Percentiles rank a stretch among this genome's conserved stretches.
phyloP scores from a whole-genome alignment of 140 eudicot species.

The Anethum foeniculum region DNA sequence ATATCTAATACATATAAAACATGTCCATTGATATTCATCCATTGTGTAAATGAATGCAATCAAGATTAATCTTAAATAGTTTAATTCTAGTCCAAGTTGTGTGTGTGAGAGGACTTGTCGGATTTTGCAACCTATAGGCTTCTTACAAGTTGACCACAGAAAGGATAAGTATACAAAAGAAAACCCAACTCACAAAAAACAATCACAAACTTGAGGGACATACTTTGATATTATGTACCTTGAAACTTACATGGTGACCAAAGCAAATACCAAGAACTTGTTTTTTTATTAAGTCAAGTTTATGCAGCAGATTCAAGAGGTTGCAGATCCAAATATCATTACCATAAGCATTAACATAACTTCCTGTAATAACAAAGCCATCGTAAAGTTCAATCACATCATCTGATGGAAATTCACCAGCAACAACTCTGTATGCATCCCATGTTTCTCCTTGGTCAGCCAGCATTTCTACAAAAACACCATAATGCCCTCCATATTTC shows the following conservation, averaged over 20 bases:
- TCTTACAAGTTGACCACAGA: too few relatives aligned
- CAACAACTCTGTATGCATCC: neutral
- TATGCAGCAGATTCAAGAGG: neutral
- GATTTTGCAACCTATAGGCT: too few relatives aligned
- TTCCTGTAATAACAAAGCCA: neutral
- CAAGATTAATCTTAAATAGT: neutral
- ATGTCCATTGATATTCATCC: neutral
- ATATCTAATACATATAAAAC: slow-evolving; percentile 19
- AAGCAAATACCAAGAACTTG: slow-evolving; percentile 77
- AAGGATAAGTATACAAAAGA: too few relatives aligned
- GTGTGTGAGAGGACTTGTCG: too few relatives aligned
- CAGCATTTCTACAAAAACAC: neutral
- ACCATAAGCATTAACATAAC: neutral
- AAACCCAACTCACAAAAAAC: too few relatives aligned
- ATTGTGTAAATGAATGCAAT: neutral
- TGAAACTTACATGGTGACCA: slow-evolving; percentile 69
- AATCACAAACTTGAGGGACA: too few relatives aligned
- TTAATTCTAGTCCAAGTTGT: too few relatives aligned
- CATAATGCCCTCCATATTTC: neutral
- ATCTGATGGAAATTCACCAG: neutral
- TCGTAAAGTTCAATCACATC: neutral
- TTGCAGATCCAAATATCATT: neutral
- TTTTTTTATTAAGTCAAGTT: neutral
- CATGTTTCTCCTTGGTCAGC: neutral
- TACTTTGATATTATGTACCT: too few relatives aligned